Evolutionary conservation across 2,329 filamentous ascomycete genomes (phyloP).

Genomic region (Xylariaceae sp.): DNA sequence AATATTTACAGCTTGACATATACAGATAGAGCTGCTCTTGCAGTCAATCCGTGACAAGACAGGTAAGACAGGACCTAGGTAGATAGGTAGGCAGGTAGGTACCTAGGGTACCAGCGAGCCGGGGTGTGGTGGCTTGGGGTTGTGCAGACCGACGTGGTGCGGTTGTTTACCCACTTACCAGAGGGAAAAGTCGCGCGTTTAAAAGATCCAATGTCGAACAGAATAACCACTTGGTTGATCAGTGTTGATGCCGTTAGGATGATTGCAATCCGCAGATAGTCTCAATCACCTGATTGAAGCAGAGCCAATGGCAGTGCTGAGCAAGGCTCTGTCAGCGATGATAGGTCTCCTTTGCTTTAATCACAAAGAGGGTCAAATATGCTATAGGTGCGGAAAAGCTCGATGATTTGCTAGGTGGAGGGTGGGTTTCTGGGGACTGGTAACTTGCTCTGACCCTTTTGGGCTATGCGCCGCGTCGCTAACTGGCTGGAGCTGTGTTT

Average conservation of each 20-base stretch:
- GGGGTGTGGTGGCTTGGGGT: slow-evolving; percentile 23
- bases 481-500: slow-evolving; percentile 29
- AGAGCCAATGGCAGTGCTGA: slow-evolving; percentile 46
- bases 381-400: slow-evolving; percentile 39
- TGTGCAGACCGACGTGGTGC: slow-evolving; percentile 17
- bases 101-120: slow-evolving; percentile 24
- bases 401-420: slow-evolving; percentile 48
- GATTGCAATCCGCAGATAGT: slow-evolving; percentile 41
- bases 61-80: slow-evolving; percentile 21
- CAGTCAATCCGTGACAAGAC: slow-evolving; percentile 13
- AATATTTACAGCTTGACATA: slow-evolving; percentile 1
- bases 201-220: slow-evolving; percentile 13
- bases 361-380: slow-evolving; percentile 34
- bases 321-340: slow-evolving; percentile 41
- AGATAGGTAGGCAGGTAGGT: slow-evolving; percentile 16
- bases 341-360: slow-evolving; percentile 46
- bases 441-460: slow-evolving; percentile 18
- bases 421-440: slow-evolving; percentile 20
- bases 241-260: slow-evolving; percentile 23
- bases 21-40: slow-evolving; percentile 11
- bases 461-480: slow-evolving; percentile 29
- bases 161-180: slow-evolving; percentile 23
- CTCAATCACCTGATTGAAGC: slow-evolving; percentile 50
- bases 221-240: slow-evolving; percentile 31
- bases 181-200: slow-evolving; percentile 21